phyloP scores from a whole-genome alignment of 768 basidiomycete species.

The Dacryopinax primogenitus region DNA sequence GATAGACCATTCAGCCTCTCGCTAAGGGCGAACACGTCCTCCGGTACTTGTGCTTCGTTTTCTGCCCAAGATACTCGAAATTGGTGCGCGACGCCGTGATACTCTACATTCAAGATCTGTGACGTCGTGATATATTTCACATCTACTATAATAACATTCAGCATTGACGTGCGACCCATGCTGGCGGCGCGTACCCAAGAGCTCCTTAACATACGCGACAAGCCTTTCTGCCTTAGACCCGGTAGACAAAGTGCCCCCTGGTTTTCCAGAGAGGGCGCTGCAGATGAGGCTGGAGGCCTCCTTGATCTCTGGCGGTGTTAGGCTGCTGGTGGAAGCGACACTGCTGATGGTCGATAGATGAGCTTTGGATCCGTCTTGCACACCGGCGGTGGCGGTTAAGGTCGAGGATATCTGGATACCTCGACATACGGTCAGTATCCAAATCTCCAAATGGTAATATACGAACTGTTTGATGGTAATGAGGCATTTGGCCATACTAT shows the following conservation, averaged over 20 bases:
- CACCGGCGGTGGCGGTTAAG: neutral
- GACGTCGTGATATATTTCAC: conserved; percentile 51
- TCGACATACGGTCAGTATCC: neutral
- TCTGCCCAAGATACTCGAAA: conserved; percentile 34
- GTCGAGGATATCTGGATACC: neutral
- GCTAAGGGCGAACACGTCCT: neutral
- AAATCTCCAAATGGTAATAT: neutral
- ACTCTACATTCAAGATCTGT: conserved; percentile 50
- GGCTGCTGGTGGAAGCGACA: neutral
- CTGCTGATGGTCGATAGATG: neutral
- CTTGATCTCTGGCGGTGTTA: neutral
- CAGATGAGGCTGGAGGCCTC: neutral
- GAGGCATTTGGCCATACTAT: neutral
- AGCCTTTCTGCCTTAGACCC: neutral
- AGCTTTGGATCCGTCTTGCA: neutral
- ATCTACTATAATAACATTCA: conserved; percentile 40
- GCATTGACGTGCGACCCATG: neutral
- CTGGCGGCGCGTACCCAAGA: neutral
- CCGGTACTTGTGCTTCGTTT: neutral
- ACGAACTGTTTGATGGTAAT: neutral
- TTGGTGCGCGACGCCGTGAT: conserved; percentile 46
- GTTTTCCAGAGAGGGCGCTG: neutral
- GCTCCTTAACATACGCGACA: neutral
- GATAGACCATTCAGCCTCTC: neutral
- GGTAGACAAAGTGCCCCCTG: no score